phyloP scores from a whole-genome alignment of 2,329 filamentous ascomycete genomes.

The Pezicula radicicola region DNA sequence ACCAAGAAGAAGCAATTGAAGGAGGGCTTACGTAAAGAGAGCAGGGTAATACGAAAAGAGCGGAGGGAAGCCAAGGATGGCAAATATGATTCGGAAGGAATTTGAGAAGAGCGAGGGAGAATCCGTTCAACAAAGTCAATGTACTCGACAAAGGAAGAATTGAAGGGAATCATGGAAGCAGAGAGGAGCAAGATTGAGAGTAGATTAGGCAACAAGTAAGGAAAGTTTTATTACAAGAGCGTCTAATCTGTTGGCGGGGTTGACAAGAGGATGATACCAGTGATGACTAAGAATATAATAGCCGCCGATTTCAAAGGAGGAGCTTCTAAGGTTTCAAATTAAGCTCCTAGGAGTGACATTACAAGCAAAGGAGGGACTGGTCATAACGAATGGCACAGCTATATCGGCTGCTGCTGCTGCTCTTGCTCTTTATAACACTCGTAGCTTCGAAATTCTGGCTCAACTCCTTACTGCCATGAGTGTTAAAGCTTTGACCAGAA shows the following conservation, averaged over 20 bases:
- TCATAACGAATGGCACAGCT: too few species aligned
- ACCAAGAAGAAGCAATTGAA: constrained; percentile 21
- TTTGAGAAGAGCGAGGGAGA: constrained; percentile 93
- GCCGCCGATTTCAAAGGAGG: too few species aligned
- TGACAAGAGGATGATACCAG: background rate
- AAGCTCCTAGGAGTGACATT: too few species aligned
- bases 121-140: constrained; percentile 87
- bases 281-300: too few species aligned
- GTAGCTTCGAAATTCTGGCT: too few species aligned
- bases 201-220: constrained; percentile 48
- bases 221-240: too few species aligned
- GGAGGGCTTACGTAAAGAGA: constrained; percentile 25
- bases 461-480: too few species aligned
- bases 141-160: constrained; percentile 72
- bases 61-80: constrained; percentile 41
- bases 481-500: too few species aligned
- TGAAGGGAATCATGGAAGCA: constrained; percentile 59
- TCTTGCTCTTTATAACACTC: too few species aligned
- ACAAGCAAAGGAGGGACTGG: too few species aligned
- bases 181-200: constrained; percentile 75
- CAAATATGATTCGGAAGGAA: constrained; percentile 75
- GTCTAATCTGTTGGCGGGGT: background rate
- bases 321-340: too few species aligned
- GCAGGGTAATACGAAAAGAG: constrained; percentile 20
- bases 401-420: too few species aligned